Conservation (phyloP, 192 early-diverging fungal species). For the Dissophora globulifera region DNA sequence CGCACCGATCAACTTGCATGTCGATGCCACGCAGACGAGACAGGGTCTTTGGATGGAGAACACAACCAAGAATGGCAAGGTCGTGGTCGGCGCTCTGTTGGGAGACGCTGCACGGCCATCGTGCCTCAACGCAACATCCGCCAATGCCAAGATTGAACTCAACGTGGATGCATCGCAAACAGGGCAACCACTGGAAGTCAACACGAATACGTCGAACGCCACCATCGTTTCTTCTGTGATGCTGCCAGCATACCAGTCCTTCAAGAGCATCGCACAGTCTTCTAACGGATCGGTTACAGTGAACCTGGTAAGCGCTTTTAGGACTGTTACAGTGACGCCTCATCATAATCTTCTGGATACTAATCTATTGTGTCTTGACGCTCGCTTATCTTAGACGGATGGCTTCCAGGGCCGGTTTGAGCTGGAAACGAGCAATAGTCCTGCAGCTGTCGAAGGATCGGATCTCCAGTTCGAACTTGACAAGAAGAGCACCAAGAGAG, state of each 20-base stretch:
- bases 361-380: not conserved
- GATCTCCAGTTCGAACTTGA: slow-evolving; percentile 24
- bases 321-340: not conserved
- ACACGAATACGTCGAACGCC: slow-evolving; percentile 23
- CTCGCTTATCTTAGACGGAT: slow-evolving; percentile 20
- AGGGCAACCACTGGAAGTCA: slow-evolving; percentile 35
- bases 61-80: slow-evolving; percentile 35
- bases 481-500: slow-evolving; percentile 28
- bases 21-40: slow-evolving; percentile 18
- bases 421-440: slow-evolving; percentile 24
- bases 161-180: slow-evolving; percentile 46
- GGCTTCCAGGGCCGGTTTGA: slow-evolving; percentile 33
- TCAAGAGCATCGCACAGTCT: slow-evolving; percentile 10
- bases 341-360: no score
- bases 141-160: slow-evolving; percentile 35
- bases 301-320: slow-evolving; percentile 51
- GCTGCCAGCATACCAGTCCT: slow-evolving; percentile 21
- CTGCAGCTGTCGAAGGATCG: slow-evolving; percentile 22
- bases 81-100: slow-evolving; percentile 25
- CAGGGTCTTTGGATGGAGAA: slow-evolving; percentile 31
- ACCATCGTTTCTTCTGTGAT: slow-evolving; percentile 36
- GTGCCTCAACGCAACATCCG: slow-evolving; percentile 6
- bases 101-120: slow-evolving; percentile 16
- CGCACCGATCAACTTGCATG: slow-evolving; percentile 32
- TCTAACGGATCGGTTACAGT: slow-evolving; percentile 29